Evolutionary conservation across 257 asterid genomes (phyloP).

Genomic region (Gynochthodes officinalis): DNA sequence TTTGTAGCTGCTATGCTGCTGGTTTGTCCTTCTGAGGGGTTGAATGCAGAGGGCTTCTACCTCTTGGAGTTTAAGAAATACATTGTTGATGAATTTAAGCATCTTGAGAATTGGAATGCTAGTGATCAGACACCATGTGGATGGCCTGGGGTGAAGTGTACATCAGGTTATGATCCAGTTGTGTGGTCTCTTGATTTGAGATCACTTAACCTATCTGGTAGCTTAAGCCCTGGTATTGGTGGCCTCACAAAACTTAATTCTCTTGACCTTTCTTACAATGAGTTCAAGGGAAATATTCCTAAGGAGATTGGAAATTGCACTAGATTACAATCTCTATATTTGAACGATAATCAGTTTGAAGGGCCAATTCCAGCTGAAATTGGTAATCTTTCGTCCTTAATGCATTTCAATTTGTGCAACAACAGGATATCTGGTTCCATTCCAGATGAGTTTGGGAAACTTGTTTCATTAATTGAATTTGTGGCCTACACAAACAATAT

Average conservation of each 20-base stretch:
- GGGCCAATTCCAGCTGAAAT: slow-evolving; percentile 71
- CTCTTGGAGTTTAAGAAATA: slow-evolving; percentile 66
- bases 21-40: slow-evolving; percentile 42
- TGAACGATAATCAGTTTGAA: slow-evolving; percentile 53
- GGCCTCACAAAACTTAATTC: slow-evolving; percentile 39
- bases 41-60: slow-evolving; percentile 59
- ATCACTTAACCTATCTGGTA: slow-evolving; percentile 65
- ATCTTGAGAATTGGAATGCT: slow-evolving; percentile 64
- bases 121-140: slow-evolving; percentile 64
- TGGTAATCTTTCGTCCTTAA: slow-evolving; percentile 43
- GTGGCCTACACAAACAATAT: slow-evolving; percentile 81
- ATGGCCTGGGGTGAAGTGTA: slow-evolving; percentile 84
- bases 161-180: slow-evolving; percentile 34
- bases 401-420: slow-evolving; percentile 53
- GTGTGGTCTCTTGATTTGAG: slow-evolving; percentile 63
- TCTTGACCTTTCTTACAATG: slow-evolving; percentile 67
- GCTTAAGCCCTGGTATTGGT: slow-evolving; percentile 52
- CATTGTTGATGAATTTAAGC: slow-evolving; percentile 41
- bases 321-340: slow-evolving; percentile 39
- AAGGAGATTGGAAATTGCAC: slow-evolving; percentile 65
- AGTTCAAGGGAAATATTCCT: slow-evolving; percentile 58
- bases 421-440: slow-evolving; percentile 68
- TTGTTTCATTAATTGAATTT: slow-evolving; percentile 61
- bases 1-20: slow-evolving; percentile 29
- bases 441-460: slow-evolving; percentile 66